Evolutionary conservation across 2,329 filamentous ascomycete species (phyloP).

Genomic region (Ceratocystis destructans): DNA sequence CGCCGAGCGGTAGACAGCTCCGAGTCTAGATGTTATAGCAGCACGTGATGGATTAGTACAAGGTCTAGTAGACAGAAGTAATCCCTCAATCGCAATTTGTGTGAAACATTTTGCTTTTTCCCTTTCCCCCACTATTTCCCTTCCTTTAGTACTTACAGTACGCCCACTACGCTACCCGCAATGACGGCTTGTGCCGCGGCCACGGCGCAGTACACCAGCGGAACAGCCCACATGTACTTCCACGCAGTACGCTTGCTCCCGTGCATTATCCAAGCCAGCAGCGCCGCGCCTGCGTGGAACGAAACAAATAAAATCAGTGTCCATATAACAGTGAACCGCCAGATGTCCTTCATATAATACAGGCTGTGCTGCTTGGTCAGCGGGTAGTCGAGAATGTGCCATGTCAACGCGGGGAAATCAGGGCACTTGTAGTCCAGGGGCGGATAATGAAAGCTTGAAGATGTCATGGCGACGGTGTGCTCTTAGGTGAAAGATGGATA

Average conservation of each 20-base stretch:
- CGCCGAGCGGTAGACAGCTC: conserved; percentile 66
- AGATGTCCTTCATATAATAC: conserved; percentile 63
- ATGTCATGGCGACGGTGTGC: not conserved
- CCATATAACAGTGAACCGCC: conserved; percentile 80
- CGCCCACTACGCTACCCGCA: conserved; percentile 66
- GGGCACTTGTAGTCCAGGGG: conserved; percentile 49
- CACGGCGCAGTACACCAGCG: conserved; percentile 54
- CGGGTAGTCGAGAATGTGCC: conserved; percentile 41
- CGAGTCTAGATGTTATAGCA: conserved; percentile 40
- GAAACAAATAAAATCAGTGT: conserved; percentile 64
- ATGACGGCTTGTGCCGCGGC: conserved; percentile 65
- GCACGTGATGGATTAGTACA: not conserved
- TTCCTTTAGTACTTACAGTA: conserved; percentile 46
- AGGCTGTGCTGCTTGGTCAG: conserved; percentile 42
- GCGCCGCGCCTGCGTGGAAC: conserved; percentile 59
- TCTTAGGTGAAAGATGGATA: not conserved
- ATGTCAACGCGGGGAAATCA: conserved; percentile 68
- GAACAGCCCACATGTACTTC: conserved; percentile 57
- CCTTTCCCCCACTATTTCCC: not conserved
- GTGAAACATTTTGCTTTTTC: too few relatives aligned
- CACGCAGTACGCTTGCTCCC: conserved; percentile 41
- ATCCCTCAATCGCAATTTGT: too few relatives aligned
- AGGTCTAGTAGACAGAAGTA: too few relatives aligned
- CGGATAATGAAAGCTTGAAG: conserved; percentile 24
- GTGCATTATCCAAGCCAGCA: conserved; percentile 61